Base-by-base conservation (phyloP, 1,284 basidiomycete genomes). In the Apiotrichum gamsii region DNA sequence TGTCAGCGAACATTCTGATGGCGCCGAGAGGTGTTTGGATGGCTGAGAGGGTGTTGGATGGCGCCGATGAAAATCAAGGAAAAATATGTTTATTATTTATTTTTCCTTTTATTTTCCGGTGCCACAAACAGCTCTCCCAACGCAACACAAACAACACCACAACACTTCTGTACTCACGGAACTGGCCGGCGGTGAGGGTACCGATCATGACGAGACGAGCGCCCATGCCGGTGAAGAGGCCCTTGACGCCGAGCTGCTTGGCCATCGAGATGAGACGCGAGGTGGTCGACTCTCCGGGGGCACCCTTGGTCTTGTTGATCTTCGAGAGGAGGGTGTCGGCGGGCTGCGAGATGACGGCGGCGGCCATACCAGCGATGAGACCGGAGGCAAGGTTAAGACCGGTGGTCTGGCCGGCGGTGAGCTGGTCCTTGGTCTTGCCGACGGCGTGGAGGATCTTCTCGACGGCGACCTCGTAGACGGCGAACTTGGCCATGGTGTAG, bases 271-370 rank as follows among this genome's bases (percentile, higher is more conserved):
- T 56, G 56, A 79, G 69, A 46, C 77, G 70, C 49, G 74, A 73
- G 37, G 72, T 66, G 58, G 70, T 71, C 18, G 73, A 73, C 72
- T 78, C 74, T 49, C 77, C 77, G 51, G 77, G 77, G 33, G 64
- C 60, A 51, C 76, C 77, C 74, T 78, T 77, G 69, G 74, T 72
- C 76, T 79, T 79, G 77, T 79, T 79, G 70, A 79, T 78, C 75
- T 78, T 75, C 54, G 74, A 76, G 43, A 78, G 64, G 14, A 78
- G 68, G 35, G 76, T 77, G 67, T 78, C 77, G 62, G 76, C 77
- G 48, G 77, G 77, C 54, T 81, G 79, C n/a, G 77, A 79, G 62
- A 80, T 78, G 67, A 77, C 62, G 72, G 76, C 78, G 37, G 79
- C 79, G 48, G 76, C 75, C 64, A 80, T 72, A 76, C 79, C 79